Evolutionary conservation across 805 yeast genomes (phyloP), one percentile per base, ranked within the genome.

Genomic region (Diddensiella transvaalensis): DNA sequence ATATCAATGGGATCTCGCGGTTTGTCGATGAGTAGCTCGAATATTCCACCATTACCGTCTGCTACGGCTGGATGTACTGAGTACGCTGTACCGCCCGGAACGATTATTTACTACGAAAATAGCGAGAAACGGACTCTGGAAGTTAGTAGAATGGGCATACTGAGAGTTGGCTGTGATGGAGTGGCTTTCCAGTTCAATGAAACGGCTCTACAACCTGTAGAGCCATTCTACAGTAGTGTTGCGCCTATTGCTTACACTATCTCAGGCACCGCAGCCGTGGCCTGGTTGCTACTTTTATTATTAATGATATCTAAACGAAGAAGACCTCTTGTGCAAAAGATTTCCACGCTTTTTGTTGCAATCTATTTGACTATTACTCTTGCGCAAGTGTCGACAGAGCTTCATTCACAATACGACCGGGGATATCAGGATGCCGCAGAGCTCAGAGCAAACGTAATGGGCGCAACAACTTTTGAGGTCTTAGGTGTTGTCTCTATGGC

Each of bases 281-380:
- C 82, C 22, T 87, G 95, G 95, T 79, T 85, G 79, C 68, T 87
- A 22, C 66, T 83, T 44, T 51, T 84, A 15, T 64, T 85, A 29
- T 68, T 84, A 38, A 59, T 77, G 18, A 61, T 86, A 26, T 74
- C 79, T 18, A 78, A 76, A 35, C 78, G 78, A 54, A 68, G 77
- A 22, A 77, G 83, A 47, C 88, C 90, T 3, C 60, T 70, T 36
- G 63, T 80, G 39, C 74, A 86, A 32, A 77, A 76, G 35, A 24
- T 81, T 6, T 79, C 85, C 3, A 78, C 84, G n/a, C 55, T 81
- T 18, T 68, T 79, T 46, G 75, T 74, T 48, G 78, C 87, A 11
- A 65, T 77, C 1, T 70, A 76, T 6, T 70, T 77, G 44, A 80
- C 87, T 0, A 74, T 77, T 1, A 64, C 78, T 10, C 62, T 86